Conservation (phyloP, 495 filamentous ascomycete genomes). For the Tuber umbilicatum region DNA sequence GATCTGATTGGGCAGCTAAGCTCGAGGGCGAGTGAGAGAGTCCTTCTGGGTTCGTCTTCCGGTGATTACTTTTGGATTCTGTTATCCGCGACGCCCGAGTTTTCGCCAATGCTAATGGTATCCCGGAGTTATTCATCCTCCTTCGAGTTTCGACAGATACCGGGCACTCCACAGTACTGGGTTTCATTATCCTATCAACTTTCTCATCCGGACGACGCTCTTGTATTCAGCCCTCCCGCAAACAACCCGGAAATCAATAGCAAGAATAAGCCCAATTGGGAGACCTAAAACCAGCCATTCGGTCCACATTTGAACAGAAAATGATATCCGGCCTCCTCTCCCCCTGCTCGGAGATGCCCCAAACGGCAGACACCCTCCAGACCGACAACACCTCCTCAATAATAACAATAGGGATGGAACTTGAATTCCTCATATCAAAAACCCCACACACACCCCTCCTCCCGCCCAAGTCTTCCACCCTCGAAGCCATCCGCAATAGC, state of each 20-base stretch:
- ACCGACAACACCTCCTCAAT: slow-evolving; percentile 22
- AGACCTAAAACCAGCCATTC: not conserved
- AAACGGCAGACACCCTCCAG: slow-evolving; percentile 12
- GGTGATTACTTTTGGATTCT: not conserved
- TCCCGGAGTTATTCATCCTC: not conserved
- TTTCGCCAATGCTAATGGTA: not conserved
- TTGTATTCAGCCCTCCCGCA: not conserved
- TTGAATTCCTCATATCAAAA: slow-evolving; percentile 31
- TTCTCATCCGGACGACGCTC: not conserved
- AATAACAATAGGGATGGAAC: slow-evolving; percentile 31
- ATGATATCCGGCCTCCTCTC: not conserved
- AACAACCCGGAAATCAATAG: not conserved
- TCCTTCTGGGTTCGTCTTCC: not conserved
- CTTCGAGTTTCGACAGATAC: not conserved
- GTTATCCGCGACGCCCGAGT: not conserved
- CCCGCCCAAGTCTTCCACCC: slow-evolving; percentile 8
- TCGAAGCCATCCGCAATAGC: slow-evolving; percentile 17
- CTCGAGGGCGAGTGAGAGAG: not conserved
- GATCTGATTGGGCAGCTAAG: not conserved
- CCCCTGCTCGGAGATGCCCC: not conserved
- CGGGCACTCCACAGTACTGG: not conserved
- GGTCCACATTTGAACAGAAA: not conserved
- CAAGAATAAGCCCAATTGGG: not conserved
- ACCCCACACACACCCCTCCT: slow-evolving; percentile 6
- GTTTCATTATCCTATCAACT: too few species aligned